phyloP scores from a whole-genome alignment of 192 early-diverging fungal species.

The Linnemannia hyalina region DNA sequence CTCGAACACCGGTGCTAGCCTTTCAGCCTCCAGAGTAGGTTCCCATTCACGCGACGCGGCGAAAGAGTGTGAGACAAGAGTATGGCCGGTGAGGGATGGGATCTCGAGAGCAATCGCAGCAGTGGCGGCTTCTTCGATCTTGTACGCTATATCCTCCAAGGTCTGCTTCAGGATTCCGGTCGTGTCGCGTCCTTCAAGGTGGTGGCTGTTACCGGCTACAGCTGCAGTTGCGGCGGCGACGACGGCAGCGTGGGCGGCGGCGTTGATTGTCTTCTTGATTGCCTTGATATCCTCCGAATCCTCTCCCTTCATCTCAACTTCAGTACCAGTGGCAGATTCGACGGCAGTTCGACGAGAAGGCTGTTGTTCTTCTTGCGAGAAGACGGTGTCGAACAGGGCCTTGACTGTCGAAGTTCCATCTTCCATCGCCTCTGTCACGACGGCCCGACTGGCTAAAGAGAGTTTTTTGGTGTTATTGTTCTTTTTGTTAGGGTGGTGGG shows the following conservation, averaged over 20 bases:
- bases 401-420: conserved; percentile 1
- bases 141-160: neutral
- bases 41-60: neutral
- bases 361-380: neutral
- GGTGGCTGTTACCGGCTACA: neutral
- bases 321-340: neutral
- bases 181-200: neutral
- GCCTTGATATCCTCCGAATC: neutral
- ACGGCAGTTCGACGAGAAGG: too few species aligned
- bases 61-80: neutral
- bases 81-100: neutral
- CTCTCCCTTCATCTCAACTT: neutral
- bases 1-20: neutral
- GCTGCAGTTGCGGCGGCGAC: neutral
- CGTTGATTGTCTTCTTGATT: neutral
- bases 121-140: neutral
- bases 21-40: neutral
- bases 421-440: neutral
- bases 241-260: neutral
- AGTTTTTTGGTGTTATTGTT: neutral
- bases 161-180: neutral
- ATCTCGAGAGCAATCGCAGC: neutral
- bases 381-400: conserved; percentile 1
- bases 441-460: neutral
- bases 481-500: neutral